Base-by-base conservation (phyloP, 2,329 filamentous ascomycete species). In the Trichoderma sp. region DNA sequence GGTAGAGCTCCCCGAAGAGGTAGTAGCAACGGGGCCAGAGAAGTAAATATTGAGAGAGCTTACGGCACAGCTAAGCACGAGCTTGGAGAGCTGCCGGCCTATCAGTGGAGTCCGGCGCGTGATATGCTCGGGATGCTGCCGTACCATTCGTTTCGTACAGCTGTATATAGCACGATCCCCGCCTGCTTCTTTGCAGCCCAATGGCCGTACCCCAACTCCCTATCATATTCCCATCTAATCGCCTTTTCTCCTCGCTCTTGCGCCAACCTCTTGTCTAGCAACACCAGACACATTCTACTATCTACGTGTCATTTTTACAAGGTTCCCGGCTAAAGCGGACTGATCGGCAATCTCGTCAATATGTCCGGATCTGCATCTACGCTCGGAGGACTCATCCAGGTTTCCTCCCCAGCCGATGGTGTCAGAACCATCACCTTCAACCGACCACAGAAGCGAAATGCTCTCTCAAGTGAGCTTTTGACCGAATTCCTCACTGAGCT, bases 361-460 rank as follows among this genome's bases (percentile, higher is more conserved):
- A 74, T 71, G 78, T 77, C 72, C 50, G 72, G 31, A 76, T 35
- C 71, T 69, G 63, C 3, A 75, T 75, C 77, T 68, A 27, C 59
- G 45, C 76, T 63, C 16, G 74, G 66, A 35, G 31, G 62, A 18
- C 79, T 80, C 53, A 73, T 80, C 50, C 64, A 78, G 71, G 77
- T 65, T 64, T 76, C 78, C 56, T 78, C 79, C 33, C 78, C 77
- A 31, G 63, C 64, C 27, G 73, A 81, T 27, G 85, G 83, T 66
- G 84, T 90, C 31, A 83, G 87, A 38, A 80, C 89, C 33, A 79
- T 91, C 74, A 85, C 86, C 16, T 81, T 91, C 76, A 88, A 89
- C 81, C 85, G 90, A 3, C 89, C 88, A 2, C 84, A 85, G 63
- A 91, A 91, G 80, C 85, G 89, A 74, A 92, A 91, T 84, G 89